Base-by-base conservation (phyloP, 2,329 filamentous ascomycete species). In the Clonostachys sp. region DNA sequence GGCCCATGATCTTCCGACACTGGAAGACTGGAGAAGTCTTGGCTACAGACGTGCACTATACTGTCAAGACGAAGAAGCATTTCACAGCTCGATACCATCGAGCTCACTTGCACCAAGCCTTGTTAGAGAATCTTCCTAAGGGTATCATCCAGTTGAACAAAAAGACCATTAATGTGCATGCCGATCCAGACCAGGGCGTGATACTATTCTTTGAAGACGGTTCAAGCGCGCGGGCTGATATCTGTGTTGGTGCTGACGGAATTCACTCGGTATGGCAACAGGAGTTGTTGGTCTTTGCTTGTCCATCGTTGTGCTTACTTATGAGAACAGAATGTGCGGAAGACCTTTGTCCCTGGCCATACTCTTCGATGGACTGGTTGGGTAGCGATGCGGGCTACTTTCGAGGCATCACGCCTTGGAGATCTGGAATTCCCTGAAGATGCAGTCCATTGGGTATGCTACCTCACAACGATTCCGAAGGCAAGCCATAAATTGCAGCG, bases 171-270 rank as follows among this genome's bases (percentile, higher is more conserved):
- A 61, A 20, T 59, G 58, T 8, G 58, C 64, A 14, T 17, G 33
- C n/a, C 55, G 57, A 0, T 44, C 46, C 3, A 9, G 52, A 50
- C 4, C 20, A 7, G 6, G 50, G 36, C 13, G 36, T 54, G 16
- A 58, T 68, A 1, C 56, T 79, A 1, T 55, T 54, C 24, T 80
- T 81, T 53, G 59, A 65, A n/a, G 77, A 80, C 53, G 74, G 72
- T 6, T 68, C 65, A 0, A 63, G 57, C 4, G 62, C 63, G 0
- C 55, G 58, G 1, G 73, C 72, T 1, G 74, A 80, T 51, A 57
- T 78, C 39, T 55, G 79, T 20, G 65, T 81, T 14, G 77, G 75
- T 1, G 71, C 75, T 1, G 77, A 81, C 56, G 78, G 78, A 38
- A 72, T 80, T 42, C 72, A 74, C 53, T 78, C 74, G n/a, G 61